Conservation (phyloP, 2,329 filamentous ascomycete genomes). For the Paracorniculantispora psalliotae region DNA sequence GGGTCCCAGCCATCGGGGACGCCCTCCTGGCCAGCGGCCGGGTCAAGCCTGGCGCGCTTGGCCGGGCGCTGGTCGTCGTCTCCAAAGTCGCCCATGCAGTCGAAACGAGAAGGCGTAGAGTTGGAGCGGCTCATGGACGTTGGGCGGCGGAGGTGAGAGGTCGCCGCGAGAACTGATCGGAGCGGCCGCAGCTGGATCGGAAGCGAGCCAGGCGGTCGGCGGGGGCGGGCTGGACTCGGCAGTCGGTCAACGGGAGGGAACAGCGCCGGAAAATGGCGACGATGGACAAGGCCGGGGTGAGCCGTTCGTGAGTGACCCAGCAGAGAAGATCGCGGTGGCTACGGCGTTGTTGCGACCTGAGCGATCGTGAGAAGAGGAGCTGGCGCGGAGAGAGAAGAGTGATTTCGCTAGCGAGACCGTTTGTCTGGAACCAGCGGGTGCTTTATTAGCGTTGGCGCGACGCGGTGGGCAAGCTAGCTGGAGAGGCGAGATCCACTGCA, state of each 20-base stretch:
- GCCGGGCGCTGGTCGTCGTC: constrained; percentile 6
- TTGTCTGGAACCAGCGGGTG: background rate
- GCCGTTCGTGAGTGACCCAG: background rate
- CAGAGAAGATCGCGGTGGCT: background rate
- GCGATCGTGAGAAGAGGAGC: background rate
- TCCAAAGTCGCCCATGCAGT: constrained; percentile 8
- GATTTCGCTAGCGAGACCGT: background rate
- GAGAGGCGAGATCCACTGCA: background rate
- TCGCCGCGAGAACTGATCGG: background rate
- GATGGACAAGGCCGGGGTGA: background rate
- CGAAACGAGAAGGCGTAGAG: background rate
- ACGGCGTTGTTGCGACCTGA: background rate
- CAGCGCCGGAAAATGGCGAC: background rate
- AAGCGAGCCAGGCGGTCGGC: background rate
- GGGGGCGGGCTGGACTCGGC: background rate
- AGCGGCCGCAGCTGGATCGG: background rate
- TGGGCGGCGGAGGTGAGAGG: background rate
- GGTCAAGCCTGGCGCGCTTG: constrained; percentile 19
- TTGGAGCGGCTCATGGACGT: background rate
- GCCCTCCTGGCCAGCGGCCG: background rate
- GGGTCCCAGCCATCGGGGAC: background rate
- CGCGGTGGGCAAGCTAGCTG: no score
- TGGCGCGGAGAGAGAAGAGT: constrained; percentile 7
- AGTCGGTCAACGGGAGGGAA: background rate
- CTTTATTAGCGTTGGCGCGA: constrained; percentile 3